phyloP scores from a whole-genome alignment of 2,329 filamentous ascomycete species.

The Phialocephala subalpina region DNA sequence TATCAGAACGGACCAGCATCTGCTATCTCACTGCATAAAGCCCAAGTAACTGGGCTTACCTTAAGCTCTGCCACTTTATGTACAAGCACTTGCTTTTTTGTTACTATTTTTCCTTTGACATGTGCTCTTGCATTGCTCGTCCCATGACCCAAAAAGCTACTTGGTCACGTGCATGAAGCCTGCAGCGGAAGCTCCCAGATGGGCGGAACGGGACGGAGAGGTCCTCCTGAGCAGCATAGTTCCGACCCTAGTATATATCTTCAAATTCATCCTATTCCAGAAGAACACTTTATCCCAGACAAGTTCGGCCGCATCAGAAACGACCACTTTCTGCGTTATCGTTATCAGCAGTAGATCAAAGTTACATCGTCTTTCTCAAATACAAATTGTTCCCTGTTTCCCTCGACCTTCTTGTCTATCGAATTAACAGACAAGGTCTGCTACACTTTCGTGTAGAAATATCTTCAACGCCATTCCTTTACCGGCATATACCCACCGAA shows the following conservation, averaged over 20 bases:
- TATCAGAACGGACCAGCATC: not conserved
- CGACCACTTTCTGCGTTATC: not conserved
- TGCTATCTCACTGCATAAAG: constrained; percentile 8
- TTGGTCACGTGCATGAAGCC: not conserved
- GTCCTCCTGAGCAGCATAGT: not conserved
- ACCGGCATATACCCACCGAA: constrained; percentile 6
- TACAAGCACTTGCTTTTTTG: not conserved
- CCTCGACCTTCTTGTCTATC: not conserved
- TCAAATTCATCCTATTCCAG: not conserved
- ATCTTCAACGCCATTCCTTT: not conserved
- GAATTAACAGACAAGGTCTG: not conserved
- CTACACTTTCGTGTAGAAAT: not conserved
- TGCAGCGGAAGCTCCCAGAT: constrained; percentile 6
- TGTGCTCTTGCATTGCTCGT: constrained; percentile 7
- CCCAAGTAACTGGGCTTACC: not conserved
- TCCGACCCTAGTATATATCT: no score
- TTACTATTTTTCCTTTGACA: not conserved
- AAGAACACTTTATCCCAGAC: not conserved
- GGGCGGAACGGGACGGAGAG: constrained; percentile 7
- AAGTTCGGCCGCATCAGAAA: not conserved
- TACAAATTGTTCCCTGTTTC: not conserved
- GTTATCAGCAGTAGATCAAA: not conserved
- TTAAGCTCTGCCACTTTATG: not conserved
- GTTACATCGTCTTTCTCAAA: not conserved
- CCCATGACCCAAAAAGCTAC: not conserved